Percentiles rank a stretch among this genome's conserved stretches.
These are phyloP conservation scores for Pachysolen tannophilus DNA, from an alignment of 805 yeast species.

Conservation along the genomic window DNA sequence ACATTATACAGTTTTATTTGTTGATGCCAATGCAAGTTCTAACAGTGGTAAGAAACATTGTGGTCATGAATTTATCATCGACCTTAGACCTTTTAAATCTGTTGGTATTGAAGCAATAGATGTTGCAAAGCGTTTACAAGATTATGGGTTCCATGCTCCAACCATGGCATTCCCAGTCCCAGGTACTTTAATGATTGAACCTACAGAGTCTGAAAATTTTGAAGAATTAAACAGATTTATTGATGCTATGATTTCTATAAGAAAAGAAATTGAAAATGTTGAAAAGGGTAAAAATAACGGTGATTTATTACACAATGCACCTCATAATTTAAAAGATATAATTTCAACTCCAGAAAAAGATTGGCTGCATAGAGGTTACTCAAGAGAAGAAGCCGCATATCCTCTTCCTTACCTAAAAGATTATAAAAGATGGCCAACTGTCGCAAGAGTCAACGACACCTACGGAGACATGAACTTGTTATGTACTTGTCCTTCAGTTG, in stretches of 20 bases:
- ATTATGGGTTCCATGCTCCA: conserved; percentile 98
- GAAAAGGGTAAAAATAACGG: conserved; percentile 63
- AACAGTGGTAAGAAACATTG: conserved; percentile 59
- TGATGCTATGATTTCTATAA: conserved; percentile 76
- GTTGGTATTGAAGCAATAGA: conserved; percentile 90
- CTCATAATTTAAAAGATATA: conserved; percentile 81
- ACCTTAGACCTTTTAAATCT: conserved; percentile 75
- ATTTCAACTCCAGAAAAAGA: conserved; percentile 52
- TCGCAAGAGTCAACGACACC: conserved; percentile 86
- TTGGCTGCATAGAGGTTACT: conserved; percentile 82
- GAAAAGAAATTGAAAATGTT: conserved; percentile 70
- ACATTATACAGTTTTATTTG: conserved; percentile 70
- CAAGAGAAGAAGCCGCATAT: conserved; percentile 89
- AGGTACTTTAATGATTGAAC: conserved; percentile 96
- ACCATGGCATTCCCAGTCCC: conserved; percentile 99
- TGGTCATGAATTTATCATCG: conserved; percentile 95
- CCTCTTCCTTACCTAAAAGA: conserved; percentile 70
- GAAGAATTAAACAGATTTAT: conserved; percentile 87
- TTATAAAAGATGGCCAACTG: conserved; percentile 93
- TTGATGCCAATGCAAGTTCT: conserved; percentile 36
- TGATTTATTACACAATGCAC: conserved; percentile 75
- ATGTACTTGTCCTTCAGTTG: conserved; percentile 90
- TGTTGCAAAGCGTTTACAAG: conserved; percentile 94
- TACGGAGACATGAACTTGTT: conserved; percentile 88
- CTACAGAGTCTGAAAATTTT: conserved; percentile 89